Base-by-base conservation (phyloP, 1,284 basidiomycete species). In the Pterulicium gracile region DNA sequence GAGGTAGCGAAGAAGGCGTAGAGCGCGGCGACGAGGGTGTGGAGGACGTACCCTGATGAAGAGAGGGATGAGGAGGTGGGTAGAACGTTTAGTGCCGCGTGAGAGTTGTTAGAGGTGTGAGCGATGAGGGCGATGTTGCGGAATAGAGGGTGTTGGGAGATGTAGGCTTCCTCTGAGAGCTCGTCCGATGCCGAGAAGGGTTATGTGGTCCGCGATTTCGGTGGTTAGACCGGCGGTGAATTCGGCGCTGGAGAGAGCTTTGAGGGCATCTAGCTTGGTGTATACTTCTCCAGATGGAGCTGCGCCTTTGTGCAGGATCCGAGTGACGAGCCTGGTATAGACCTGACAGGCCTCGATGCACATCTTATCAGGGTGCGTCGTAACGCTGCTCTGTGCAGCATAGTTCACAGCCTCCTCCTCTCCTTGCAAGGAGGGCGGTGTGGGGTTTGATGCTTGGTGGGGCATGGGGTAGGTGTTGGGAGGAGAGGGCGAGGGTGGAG, bases 301-400 rank as follows among this genome's bases (percentile, higher is more conserved):
- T n/a, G n/a, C 27, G n/a, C 10, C 27, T n/a, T n/a, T 32, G 27
- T 32, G 7, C n/a, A 32, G 27, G n/a, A 32, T 32, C 27, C 27
- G 10, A 20, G 18, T 17, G 18, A 41, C 12, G 7, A 41, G 18
- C 39, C 13, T 15, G 7, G 39, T 20, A 14, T 20, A 41, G 10
- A 46, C 22, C 22, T 46, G 19, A 41, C 45, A 32, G 15, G n/a
- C 24, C n/a, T 22, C 45, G 5, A 42, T 21, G 17, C 27, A 47
- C 46, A 27, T 18, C 41, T 19, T 14, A 19, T 34, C 20, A 15
- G 43, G n/a, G 15, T 32, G 43, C 15, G 43, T 3, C n/a, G 42
- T 43, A 45, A 12, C n/a, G 17, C 24, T 24, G 13, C 23, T 19
- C 19, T 22, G 4, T 21, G 15, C 4, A 14, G 20, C n/a, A 35